Percentiles rank a stretch among this genome's conserved stretches.
These are phyloP conservation scores for Paramecium sexaurelia DNA, from an alignment of 73 alveolate genomes.

Conservation along the genomic window DNA sequence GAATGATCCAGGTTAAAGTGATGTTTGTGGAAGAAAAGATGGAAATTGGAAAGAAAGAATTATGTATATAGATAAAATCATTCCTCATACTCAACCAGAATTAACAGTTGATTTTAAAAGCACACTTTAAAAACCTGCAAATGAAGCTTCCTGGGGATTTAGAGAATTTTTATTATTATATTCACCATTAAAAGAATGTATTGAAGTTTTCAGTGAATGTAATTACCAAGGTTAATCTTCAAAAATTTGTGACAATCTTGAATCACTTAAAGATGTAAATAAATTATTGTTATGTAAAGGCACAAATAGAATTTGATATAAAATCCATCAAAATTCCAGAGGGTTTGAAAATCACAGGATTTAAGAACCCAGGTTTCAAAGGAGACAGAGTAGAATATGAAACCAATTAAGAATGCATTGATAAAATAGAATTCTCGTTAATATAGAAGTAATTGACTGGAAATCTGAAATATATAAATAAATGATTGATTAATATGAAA, in stretches of 20 bases:
- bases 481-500: constrained; percentile 41
- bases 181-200: not conserved
- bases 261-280: constrained; percentile 34
- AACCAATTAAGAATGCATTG: constrained; percentile 47
- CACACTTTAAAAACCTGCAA: not conserved
- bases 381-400: constrained; percentile 58
- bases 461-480: constrained; percentile 9
- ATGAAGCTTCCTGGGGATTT: constrained; percentile 33
- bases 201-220: constrained; percentile 48
- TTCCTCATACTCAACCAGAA: not conserved
- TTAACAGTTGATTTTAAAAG: not conserved
- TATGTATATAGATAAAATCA: constrained; percentile 3
- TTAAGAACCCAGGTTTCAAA: not conserved
- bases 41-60: constrained; percentile 49
- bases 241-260: constrained; percentile 9
- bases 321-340: constrained; percentile 48
- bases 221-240: constrained; percentile 7
- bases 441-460: not conserved
- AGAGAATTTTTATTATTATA: constrained; percentile 7
- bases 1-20: constrained; percentile 49
- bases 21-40: not conserved
- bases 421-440: constrained; percentile 8
- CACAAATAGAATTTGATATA: constrained; percentile 22
- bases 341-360: constrained; percentile 51
- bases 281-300: not conserved